Percentiles rank a stretch among this genome's conserved stretches.
phyloP scores from a whole-genome alignment of 2,329 filamentous ascomycete species.

The Diaporthe velutina region DNA sequence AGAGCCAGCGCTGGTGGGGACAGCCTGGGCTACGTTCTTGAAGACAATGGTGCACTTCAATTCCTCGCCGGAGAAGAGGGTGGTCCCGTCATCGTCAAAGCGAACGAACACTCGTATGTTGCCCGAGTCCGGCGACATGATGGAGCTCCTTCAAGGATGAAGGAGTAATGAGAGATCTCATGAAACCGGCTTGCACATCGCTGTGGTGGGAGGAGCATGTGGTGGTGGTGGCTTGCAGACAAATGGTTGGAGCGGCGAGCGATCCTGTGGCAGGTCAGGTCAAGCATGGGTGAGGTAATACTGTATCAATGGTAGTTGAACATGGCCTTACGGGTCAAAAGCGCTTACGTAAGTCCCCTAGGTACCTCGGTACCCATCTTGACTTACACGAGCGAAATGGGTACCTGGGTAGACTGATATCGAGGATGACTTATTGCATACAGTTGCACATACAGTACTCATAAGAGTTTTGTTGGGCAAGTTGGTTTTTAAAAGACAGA shows the following conservation, averaged over 20 bases:
- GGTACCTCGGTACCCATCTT: not conserved
- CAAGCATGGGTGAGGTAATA: slow-evolving; percentile 15
- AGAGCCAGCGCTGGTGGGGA: slow-evolving; percentile 42
- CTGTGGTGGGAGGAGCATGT: slow-evolving; percentile 5
- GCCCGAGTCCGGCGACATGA: slow-evolving; percentile 65
- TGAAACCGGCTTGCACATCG: slow-evolving; percentile 37
- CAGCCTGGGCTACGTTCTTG: slow-evolving; percentile 78
- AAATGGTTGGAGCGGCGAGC: slow-evolving; percentile 8
- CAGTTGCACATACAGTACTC: not conserved
- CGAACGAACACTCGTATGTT: slow-evolving; percentile 96
- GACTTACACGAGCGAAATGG: not conserved
- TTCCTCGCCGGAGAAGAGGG: slow-evolving; percentile 94
- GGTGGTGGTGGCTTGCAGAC: not conserved
- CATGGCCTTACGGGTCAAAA: not conserved
- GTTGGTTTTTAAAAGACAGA: too few relatives aligned
- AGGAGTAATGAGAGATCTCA: slow-evolving; percentile 45
- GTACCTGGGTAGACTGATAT: not conserved
- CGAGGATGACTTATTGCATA: not conserved
- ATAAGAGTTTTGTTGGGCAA: not conserved
- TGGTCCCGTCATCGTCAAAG: slow-evolving; percentile 85
- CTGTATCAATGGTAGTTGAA: not conserved
- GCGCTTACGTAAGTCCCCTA: not conserved
- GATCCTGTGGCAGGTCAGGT: not conserved
- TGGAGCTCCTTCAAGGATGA: slow-evolving; percentile 51
- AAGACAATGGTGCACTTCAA: slow-evolving; percentile 97